A percentile compares a stretch with the other conserved stretches of the same genome.
Evolutionary conservation across 495 filamentous ascomycete genomes (phyloP).

Genomic region (Clohesyomyces aquaticus): DNA sequence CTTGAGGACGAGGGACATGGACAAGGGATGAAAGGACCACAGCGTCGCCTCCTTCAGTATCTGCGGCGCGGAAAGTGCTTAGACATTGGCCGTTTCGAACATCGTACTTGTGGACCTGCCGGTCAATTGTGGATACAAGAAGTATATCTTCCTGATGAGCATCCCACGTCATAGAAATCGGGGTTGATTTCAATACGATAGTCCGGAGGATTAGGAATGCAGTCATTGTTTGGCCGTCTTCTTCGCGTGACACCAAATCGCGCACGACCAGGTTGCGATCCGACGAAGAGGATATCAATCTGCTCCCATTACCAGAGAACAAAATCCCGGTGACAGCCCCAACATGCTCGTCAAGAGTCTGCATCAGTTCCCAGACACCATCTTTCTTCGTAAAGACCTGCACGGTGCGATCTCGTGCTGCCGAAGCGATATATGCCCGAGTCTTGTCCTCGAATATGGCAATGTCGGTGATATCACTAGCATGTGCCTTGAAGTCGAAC

Average conservation of each 20-base stretch:
- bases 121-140: constrained; percentile 79
- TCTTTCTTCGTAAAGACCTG: constrained; percentile 75
- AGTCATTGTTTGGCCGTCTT: constrained; percentile 65
- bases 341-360: constrained; percentile 79
- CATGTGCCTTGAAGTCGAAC: constrained; percentile 79
- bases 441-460: constrained; percentile 62
- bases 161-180: constrained; percentile 74
- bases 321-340: constrained; percentile 67
- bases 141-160: constrained; percentile 61
- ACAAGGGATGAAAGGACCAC: constrained; percentile 80
- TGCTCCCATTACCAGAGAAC: constrained; percentile 66
- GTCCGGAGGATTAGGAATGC: constrained; percentile 76
- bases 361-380: constrained; percentile 61
- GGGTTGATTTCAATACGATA: constrained; percentile 82
- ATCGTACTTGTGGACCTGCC: constrained; percentile 77
- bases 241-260: constrained; percentile 70
- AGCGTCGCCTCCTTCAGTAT: constrained; percentile 75
- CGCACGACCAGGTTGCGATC: constrained; percentile 84
- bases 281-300: constrained; percentile 80
- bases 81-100: constrained; percentile 69
- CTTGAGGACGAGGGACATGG: constrained; percentile 42
- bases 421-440: constrained; percentile 69
- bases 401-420: constrained; percentile 84
- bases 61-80: constrained; percentile 76
- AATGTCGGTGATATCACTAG: constrained; percentile 82